Percentiles rank a stretch among this genome's conserved stretches.
phyloP scores from a whole-genome alignment of 2,329 filamentous ascomycete species.

The Periconia sp. region DNA sequence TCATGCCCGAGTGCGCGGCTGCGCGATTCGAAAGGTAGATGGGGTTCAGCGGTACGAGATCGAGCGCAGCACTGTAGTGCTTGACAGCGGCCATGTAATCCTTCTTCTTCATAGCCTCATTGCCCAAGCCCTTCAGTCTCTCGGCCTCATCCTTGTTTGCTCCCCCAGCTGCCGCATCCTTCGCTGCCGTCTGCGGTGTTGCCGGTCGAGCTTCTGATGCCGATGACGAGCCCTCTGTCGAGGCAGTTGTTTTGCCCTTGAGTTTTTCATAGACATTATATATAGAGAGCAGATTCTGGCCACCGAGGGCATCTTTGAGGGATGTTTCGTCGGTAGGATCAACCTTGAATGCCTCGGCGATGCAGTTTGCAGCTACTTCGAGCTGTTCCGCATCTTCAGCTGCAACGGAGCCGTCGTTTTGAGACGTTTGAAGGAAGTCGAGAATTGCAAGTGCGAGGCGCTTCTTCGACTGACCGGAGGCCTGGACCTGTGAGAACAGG shows the following conservation, averaged over 20 bases:
- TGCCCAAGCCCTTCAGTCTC: constrained; percentile 85
- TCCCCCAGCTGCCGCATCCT: constrained; percentile 45
- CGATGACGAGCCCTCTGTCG: constrained; percentile 51
- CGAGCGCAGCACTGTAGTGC: constrained; percentile 85
- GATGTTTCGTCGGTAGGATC: constrained; percentile 79
- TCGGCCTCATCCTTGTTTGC: constrained; percentile 81
- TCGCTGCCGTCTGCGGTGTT: constrained; percentile 45
- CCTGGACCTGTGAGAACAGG: constrained; percentile 32
- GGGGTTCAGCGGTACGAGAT: constrained; percentile 81
- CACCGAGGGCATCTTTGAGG: constrained; percentile 77
- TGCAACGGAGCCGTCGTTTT: constrained; percentile 85
- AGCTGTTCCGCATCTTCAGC: constrained; percentile 91
- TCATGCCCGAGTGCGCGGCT: constrained; percentile 84
- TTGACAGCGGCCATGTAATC: constrained; percentile 85
- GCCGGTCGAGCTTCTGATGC: constrained; percentile 50
- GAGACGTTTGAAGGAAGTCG: constrained; percentile 86
- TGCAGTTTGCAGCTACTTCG: constrained; percentile 93
- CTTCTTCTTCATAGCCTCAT: constrained; percentile 93
- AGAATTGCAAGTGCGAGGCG: constrained; percentile 96
- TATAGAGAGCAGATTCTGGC: constrained; percentile 87
- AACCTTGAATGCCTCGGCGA: constrained; percentile 93
- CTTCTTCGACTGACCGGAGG: constrained; percentile 66
- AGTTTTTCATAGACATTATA: constrained; percentile 97
- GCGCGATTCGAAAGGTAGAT: constrained; percentile 98
- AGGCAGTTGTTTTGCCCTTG: constrained; percentile 66